A percentile compares a stretch with the other conserved stretches of the same genome.
Evolutionary conservation across 83 land plant species (phyloP).

Genomic region (Picea engelmannii): DNA sequence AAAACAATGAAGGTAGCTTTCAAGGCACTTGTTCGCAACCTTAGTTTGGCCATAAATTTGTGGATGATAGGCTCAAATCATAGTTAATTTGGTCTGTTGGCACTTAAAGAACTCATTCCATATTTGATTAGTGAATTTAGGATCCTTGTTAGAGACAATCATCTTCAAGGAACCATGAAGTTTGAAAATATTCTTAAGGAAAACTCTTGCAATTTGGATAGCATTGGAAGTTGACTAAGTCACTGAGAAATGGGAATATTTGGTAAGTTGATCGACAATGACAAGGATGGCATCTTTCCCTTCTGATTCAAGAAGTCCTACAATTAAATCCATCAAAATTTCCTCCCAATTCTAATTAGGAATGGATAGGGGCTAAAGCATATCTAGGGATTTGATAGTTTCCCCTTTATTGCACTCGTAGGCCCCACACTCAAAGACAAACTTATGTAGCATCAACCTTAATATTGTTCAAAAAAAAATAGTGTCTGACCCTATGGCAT

Average conservation of each 20-base stretch:
- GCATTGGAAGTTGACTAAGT: neutral
- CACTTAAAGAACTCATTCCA: neutral
- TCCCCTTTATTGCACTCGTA: no score
- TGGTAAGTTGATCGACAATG: neutral
- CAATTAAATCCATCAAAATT: neutral
- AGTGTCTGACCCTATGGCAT: no score
- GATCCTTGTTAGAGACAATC: neutral
- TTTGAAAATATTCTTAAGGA: neutral
- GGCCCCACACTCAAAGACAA: no score
- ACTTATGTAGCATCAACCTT: no score
- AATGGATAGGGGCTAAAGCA: neutral
- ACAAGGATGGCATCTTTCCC: neutral
- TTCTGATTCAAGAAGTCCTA: neutral
- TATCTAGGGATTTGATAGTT: neutral
- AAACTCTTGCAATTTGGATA: neutral
- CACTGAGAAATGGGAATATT: neutral
- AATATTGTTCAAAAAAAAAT: no score
- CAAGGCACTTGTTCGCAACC: neutral
- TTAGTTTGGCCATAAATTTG: neutral
- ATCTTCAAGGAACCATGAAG: neutral
- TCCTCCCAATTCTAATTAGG: neutral
- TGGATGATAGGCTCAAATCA: neutral
- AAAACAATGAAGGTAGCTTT: neutral
- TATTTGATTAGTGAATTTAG: neutral
- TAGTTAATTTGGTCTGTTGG: neutral